Evolutionary conservation across 225 moss, liverwort and hornwort species (phyloP), one percentile per base, ranked within the genome.

Genomic region (Marchantia polymorpha): DNA sequence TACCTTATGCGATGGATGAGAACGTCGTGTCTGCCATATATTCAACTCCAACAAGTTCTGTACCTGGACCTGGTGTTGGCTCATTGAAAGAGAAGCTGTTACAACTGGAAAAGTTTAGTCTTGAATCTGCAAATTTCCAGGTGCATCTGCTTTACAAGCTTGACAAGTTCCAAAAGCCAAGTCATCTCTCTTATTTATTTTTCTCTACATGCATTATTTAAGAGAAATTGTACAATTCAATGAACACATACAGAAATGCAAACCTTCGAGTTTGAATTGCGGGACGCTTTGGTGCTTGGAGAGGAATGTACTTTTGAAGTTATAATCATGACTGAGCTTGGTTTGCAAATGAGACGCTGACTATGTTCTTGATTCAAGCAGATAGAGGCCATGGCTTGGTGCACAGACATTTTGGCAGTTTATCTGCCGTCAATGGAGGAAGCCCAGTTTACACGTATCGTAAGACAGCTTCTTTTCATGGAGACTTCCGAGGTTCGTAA

Each of bases 361-460:
- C 29, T 17, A 50, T n/a, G 13, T 78, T 67, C 64, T 69, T 77
- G 55, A 27, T 27, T 72, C 51, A 82, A 74, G 72, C 90, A 99
- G 99, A 90, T 93, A 87, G 91, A 89, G 79, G 95, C 99, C 61
- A 94, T 99, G 89, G 99, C 92, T 74, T 99, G 99, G 99, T 99
- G 99, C 87, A 99, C 95, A 39, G 95, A 95, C 68, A 90, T 95
- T 75, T 86, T 99, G 77, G 92, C 95, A 52, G 87, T 90, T 73
- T 99, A 95, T 88, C 89, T 93, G 79, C 99, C 95, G 68, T 87
- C 88, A 54, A 91, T 99, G 76, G 91, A 87, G 74, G 92, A 88
- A 83, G 89, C 74, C 75, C 89, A 88, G 52, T 93, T 94, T 76
- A 89, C 89, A 54, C 89, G 85, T 75, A 88, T 92, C 80, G 91